Evolutionary conservation across 2,329 filamentous ascomycete species (phyloP), one percentile per base, ranked within the genome.

Genomic region (Alternaria incomplexa): DNA sequence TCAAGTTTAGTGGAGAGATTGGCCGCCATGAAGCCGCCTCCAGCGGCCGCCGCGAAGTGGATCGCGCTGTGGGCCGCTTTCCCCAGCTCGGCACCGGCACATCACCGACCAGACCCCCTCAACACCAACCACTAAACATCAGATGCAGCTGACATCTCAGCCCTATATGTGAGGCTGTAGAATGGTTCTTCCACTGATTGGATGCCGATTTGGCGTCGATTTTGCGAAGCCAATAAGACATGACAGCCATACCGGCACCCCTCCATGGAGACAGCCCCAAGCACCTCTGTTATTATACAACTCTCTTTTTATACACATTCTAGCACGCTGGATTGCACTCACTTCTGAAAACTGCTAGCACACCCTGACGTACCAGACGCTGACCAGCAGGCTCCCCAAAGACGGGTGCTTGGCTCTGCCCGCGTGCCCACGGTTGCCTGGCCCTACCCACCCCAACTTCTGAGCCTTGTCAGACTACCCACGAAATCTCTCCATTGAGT

Each of bases 61-160:
- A 50, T 40, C 45, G 54, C 45, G 54, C 9, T 36, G 58, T 56
- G 55, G 58, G 62, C 22, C 55, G 68, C 62, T 62, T 44, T 47
- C 56, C 56, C 56, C 55, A 36, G 60, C 47, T 47, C 13, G 13
- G 55, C 30, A 17, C 36, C 53, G 54, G 40, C 36, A 44, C 30
- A 40, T 11, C 36, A 48, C 36, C 30, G 40, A 44, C 30, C 45
- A 28, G 30, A 51, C 48, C 63, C 58, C 54, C 58, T 66, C 58
- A 66, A 65, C 66, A 68, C 63, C 56, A 63, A 59, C 28, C 67
- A 63, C 57, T 56, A 28, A 45, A 44, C 46, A 45, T 58, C 26
- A 20, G n/a, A 63, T 32, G 54, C 45, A 51, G 50, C 66, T 67
- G 60, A 66, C 63, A 55, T 51, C 55, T 67, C 62, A 70, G 65